phyloP scores from a whole-genome alignment of 495 filamentous ascomycete genomes.

The Hyaloscypha variabilis region DNA sequence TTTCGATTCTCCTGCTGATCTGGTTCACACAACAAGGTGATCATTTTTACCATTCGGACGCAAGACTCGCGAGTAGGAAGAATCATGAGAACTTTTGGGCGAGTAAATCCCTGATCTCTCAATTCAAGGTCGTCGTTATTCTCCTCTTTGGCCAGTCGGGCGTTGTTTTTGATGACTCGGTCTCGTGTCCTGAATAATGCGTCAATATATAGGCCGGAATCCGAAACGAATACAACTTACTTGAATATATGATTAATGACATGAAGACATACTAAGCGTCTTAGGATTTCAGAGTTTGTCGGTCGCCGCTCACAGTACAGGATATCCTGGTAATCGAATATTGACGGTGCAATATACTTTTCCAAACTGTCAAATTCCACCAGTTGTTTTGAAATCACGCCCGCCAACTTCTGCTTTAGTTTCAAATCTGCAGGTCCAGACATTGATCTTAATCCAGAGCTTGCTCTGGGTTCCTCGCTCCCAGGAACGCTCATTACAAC shows the following conservation, averaged over 20 bases:
- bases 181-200: conserved; percentile 73
- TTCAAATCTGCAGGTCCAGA: conserved; percentile 51
- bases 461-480: conserved; percentile 23
- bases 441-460: conserved; percentile 30
- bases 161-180: conserved; percentile 88
- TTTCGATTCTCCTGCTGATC: conserved; percentile 96
- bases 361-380: conserved; percentile 50
- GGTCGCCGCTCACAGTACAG: conserved; percentile 73
- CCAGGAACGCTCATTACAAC: conserved; percentile 40
- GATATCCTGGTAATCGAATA: conserved; percentile 82
- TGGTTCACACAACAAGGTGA: conserved; percentile 71
- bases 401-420: conserved; percentile 60
- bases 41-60: conserved; percentile 71
- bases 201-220: conserved; percentile 15
- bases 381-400: conserved; percentile 31
- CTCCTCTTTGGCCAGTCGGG: conserved; percentile 60
- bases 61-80: conserved; percentile 86
- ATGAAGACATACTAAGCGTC: conserved; percentile 78
- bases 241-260: conserved; percentile 90
- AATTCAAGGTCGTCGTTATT: conserved; percentile 68
- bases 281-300: conserved; percentile 64
- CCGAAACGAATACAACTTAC: conserved; percentile 36
- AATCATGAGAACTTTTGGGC: conserved; percentile 89
- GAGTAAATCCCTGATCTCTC: conserved; percentile 93
- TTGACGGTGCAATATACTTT: conserved; percentile 53